Base-by-base conservation (phyloP, 2,329 filamentous ascomycete species). In the Tolypocladium pustulatum region DNA sequence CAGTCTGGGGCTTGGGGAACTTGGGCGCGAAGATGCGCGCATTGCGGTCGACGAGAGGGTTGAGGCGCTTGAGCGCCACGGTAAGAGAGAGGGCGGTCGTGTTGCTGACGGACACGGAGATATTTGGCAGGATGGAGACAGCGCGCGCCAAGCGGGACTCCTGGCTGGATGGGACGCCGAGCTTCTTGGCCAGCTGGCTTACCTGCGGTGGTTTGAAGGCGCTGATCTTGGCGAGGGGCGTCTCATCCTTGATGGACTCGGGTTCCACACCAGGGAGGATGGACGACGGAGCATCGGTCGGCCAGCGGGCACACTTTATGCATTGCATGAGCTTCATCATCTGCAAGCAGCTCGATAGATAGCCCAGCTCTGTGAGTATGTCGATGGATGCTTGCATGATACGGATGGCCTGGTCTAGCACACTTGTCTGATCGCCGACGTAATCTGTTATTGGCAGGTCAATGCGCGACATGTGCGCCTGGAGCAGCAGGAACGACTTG, bases 381-480 rank as follows among this genome's bases (percentile, higher is more conserved):
- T 99, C 95, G 66, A 99, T 93, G 7, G 88, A 89, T 1, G 94
- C 95, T 72, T 99, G 94, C 38, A 97, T 87, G 71, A 99, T 94
- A 83, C 94, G 94, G 60, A 99, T 94, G 7, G 91, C 90, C 71
- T 99, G 94, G 71, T 99, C 94, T 1, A 99, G 81, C 3, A 99
- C 94, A 57, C 83, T 87, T 13, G 83, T 87, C 73, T 96, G 90
- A 72, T 99, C 94, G 66, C 94, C 94, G 3, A 99, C 91, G 69
- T 99, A 99, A 79, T 99, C 94, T 0, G 90, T 88, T 59, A 99
- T 97, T 4, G 95, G 95, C 4, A 99, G 84, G 58, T 93, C 86
- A 64, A 97, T 88, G 59, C 93, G 88, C 25, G 89, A 91, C 84
- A 99, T 96, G 74, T 97, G 91, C 0, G 94, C 91, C 73, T 99